Evolutionary conservation across 352 stramenopile genomes (phyloP).

Genomic region (Vaucheria bursata): DNA sequence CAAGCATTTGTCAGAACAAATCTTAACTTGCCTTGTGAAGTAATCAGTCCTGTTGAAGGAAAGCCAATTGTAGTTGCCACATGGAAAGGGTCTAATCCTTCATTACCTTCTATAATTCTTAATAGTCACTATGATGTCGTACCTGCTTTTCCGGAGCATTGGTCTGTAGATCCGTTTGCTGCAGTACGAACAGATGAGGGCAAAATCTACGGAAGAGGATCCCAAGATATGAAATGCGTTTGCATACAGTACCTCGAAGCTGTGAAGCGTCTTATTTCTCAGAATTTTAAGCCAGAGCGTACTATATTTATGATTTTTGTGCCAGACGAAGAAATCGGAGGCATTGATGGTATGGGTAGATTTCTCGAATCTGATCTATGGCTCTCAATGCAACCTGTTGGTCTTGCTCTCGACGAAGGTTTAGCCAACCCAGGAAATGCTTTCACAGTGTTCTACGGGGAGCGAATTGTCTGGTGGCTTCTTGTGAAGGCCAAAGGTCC

Average conservation of each 20-base stretch:
- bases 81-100: conserved; percentile 67
- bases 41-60: conserved; percentile 54
- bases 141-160: conserved; percentile 69
- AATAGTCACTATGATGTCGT: conserved; percentile 96
- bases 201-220: conserved; percentile 76
- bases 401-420: conserved; percentile 82
- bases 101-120: conserved; percentile 73
- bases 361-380: conserved; percentile 68
- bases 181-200: conserved; percentile 68
- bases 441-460: conserved; percentile 87
- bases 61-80: conserved; percentile 76
- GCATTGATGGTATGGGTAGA: conserved; percentile 73
- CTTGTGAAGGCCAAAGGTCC: conserved; percentile 57
- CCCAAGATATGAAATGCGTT: conserved; percentile 89
- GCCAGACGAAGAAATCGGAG: conserved; percentile 83
- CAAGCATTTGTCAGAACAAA: conserved; percentile 6
- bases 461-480: conserved; percentile 74
- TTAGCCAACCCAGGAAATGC: conserved; percentile 69
- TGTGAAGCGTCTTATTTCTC: conserved; percentile 57
- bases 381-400: conserved; percentile 64
- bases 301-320: conserved; percentile 82
- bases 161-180: conserved; percentile 78
- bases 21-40: neutral
- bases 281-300: conserved; percentile 65
- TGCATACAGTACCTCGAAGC: conserved; percentile 87